Evolutionary conservation across 805 yeast genomes (phyloP).

Genomic region (Yarrowia yakushimensis): DNA sequence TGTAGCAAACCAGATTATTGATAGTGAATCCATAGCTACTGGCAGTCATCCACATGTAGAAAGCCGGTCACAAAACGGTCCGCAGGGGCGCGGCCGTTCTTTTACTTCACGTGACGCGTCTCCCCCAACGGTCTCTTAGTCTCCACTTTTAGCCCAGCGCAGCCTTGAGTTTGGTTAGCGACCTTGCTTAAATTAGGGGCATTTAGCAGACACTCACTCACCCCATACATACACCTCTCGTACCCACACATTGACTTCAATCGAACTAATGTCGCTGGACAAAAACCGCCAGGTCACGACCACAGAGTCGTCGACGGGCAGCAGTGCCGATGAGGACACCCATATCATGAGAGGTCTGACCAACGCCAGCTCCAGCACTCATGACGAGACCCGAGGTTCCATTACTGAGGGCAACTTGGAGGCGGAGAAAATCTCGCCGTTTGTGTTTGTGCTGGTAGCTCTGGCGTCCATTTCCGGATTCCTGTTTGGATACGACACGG

Average conservation of each 20-base stretch:
- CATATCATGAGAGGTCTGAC: constrained; percentile 18
- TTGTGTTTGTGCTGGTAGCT: constrained; percentile 66
- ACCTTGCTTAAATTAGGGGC: not conserved
- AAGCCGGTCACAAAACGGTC: too few relatives aligned
- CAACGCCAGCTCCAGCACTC: not conserved
- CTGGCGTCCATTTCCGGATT: constrained; percentile 86
- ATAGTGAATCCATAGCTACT: too few relatives aligned
- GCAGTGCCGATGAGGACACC: constrained; percentile 14
- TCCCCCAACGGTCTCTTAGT: too few relatives aligned
- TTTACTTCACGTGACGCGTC: too few relatives aligned
- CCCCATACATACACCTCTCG: not conserved
- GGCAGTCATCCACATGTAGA: too few relatives aligned
- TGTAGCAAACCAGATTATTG: not conserved
- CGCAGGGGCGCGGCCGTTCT: too few relatives aligned
- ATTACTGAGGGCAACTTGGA: constrained; percentile 32
- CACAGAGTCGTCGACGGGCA: not conserved
- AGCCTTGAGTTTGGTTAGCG: not conserved
- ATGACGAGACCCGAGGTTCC: not conserved
- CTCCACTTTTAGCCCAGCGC: not conserved
- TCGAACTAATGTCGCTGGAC: constrained; percentile 21
- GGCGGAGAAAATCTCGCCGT: constrained; percentile 41
- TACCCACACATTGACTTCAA: not conserved
- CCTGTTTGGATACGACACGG: constrained; percentile 97
- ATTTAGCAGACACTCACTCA: too few relatives aligned
- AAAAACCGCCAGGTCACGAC: constrained; percentile 9